Evolutionary conservation across 768 basidiomycete genomes (phyloP).

Genomic region (Xerocomellus chrysenteron): DNA sequence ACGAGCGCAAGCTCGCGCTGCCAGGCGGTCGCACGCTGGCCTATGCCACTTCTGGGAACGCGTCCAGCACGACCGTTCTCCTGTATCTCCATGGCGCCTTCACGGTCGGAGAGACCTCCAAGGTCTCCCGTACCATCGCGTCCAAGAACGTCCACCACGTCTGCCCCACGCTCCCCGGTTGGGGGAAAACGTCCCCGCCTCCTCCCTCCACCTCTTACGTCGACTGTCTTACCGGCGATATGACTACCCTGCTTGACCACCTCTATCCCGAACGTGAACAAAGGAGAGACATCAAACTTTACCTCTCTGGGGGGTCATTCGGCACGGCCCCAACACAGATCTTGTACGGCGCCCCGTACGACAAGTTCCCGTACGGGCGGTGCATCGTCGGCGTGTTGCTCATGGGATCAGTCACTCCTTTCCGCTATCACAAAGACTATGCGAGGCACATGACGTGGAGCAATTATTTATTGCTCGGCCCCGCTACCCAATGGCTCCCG

Average conservation of each 20-base stretch:
- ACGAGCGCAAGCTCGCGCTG: conserved; percentile 23
- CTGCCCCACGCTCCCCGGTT: conserved; percentile 56
- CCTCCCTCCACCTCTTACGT: conserved; percentile 36
- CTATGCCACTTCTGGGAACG: conserved; percentile 53
- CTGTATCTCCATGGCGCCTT: conserved; percentile 60
- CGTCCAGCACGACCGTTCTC: conserved; percentile 46
- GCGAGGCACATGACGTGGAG: conserved; percentile 45
- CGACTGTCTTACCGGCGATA: conserved; percentile 42
- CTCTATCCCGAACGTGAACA: conserved; percentile 41
- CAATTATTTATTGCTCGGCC: conserved; percentile 48
- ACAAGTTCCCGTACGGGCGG: conserved; percentile 49
- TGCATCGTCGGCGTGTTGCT: conserved; percentile 49
- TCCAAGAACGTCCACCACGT: conserved; percentile 46
- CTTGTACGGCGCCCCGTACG: conserved; percentile 50
- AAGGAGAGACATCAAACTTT: conserved; percentile 40
- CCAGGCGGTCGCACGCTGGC: conserved; percentile 48
- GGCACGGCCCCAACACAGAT: conserved; percentile 58
- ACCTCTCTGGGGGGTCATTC: conserved; percentile 53
- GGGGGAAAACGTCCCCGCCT: conserved; percentile 53
- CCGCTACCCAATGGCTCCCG: conserved; percentile 40
- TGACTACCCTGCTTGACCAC: conserved; percentile 47
- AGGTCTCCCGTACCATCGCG: conserved; percentile 33
- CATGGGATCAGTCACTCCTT: conserved; percentile 46
- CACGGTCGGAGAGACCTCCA: conserved; percentile 44
- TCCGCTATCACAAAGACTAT: conserved; percentile 46